phyloP scores from a whole-genome alignment of 768 basidiomycete species.

The Amanita thiersii region DNA sequence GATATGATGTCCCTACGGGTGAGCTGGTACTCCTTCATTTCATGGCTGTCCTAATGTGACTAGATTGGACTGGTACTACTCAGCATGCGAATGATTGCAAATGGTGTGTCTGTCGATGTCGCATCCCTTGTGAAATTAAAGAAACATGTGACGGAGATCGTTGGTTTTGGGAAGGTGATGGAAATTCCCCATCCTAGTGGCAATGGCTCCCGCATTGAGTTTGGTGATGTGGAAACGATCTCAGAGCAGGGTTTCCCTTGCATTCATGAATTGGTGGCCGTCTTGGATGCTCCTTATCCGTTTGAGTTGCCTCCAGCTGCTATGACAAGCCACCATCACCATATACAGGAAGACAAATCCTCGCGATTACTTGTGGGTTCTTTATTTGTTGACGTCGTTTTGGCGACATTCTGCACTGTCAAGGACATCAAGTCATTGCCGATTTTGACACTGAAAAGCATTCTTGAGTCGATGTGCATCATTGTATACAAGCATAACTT shows the following conservation, averaged over 20 bases:
- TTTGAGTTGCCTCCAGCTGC: slow-evolving; percentile 40
- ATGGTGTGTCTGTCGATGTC: slow-evolving; percentile 47
- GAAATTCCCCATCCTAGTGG: slow-evolving; percentile 37
- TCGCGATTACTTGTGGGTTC: slow-evolving; percentile 49
- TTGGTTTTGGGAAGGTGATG: slow-evolving; percentile 50
- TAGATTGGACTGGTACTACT: slow-evolving; percentile 52
- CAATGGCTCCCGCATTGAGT: slow-evolving; percentile 45
- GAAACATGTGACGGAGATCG: slow-evolving; percentile 33
- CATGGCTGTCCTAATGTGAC: slow-evolving; percentile 1
- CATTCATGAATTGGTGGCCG: slow-evolving; percentile 44
- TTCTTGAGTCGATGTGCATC: slow-evolving; percentile 58
- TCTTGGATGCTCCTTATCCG: slow-evolving; percentile 52
- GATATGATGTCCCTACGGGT: slow-evolving; percentile 43
- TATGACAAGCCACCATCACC: slow-evolving; percentile 20
- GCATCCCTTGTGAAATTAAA: slow-evolving; percentile 56
- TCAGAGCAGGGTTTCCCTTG: slow-evolving; percentile 41
- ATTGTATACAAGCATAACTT: slow-evolving; percentile 72
- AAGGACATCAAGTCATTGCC: slow-evolving; percentile 41
- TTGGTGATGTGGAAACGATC: slow-evolving; percentile 37
- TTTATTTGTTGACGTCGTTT: slow-evolving; percentile 51
- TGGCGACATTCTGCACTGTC: slow-evolving; percentile 41
- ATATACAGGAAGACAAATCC: slow-evolving; percentile 36
- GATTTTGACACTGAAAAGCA: slow-evolving; percentile 44
- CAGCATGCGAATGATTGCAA: slow-evolving; percentile 58
- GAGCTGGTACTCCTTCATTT: slow-evolving; percentile 9